Evolutionary conservation across 192 early-diverging fungal genomes (phyloP), one percentile per base, ranked within the genome.

Genomic region (Funneliformis mosseae): DNA sequence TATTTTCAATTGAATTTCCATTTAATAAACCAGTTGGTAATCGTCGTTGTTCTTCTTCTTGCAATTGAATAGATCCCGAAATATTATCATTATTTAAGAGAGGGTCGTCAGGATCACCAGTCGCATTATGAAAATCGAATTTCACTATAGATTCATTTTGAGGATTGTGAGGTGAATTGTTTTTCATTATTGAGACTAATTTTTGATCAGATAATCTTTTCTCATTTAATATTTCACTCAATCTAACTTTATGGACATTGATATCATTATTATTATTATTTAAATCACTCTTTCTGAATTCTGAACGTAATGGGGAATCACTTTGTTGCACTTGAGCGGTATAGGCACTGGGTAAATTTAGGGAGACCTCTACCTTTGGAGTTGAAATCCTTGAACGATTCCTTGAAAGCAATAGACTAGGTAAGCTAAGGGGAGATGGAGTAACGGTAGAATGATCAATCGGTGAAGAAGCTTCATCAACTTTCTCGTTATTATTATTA

Each of bases 281-380:
- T n/a, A 55, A 55, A 38, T 67, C 64, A 5, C 64, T 67, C 7
- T 70, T n/a, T 21, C 68, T 14, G 43, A 70, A 70, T 70, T 70
- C 68, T 10, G 33, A 21, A 10, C 39, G 33, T 42, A 70, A n/a
- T 43, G 68, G 68, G 25, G 68, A 41, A 70, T 70, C n/a, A n/a
- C 68, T 70, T 10, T n/a, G 33, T 70, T 70, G 68, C n/a, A 70
- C 38, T 70, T 70, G 68, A 45, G 68, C 68, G 42, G 68, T 70
- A n/a, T n/a, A 70, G 7, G 38, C 68, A 41, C 3, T 42, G 5
- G 8, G 21, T 43, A 70, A 43, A 43, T 10, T 38, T 70, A 41
- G 68, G 1, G 42, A n/a, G 10, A 18, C n/a, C 42, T 70, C 68
- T 43, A 70, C n/a, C n/a, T n/a, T 70, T 70, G 68, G 68, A 4